Evolutionary conservation across 2,329 filamentous ascomycete species (phyloP).

Genomic region (Stagonosporopsis chrysanthemi): DNA sequence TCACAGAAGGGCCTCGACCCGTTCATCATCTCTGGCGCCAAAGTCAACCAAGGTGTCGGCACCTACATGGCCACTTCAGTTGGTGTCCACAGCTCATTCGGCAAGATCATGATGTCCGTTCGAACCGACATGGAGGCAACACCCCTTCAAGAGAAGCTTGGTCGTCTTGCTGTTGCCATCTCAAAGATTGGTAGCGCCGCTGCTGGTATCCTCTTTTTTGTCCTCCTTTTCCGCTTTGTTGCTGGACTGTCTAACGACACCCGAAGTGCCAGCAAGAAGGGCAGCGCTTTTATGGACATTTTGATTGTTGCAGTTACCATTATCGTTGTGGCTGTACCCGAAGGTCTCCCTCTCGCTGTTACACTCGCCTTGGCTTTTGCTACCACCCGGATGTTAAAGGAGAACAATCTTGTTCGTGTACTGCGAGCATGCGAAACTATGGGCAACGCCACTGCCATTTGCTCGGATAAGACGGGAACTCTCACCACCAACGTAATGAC

Average conservation of each 20-base stretch:
- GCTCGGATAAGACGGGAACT: slow-evolving; percentile 49
- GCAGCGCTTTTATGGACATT: slow-evolving; percentile 50
- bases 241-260: slow-evolving; percentile 39
- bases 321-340: slow-evolving; percentile 53
- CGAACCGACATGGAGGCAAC: slow-evolving; percentile 62
- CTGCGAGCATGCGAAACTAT: slow-evolving; percentile 47
- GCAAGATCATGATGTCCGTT: slow-evolving; percentile 64
- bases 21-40: slow-evolving; percentile 68
- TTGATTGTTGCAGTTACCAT: slow-evolving; percentile 54
- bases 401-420: slow-evolving; percentile 47
- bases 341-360: slow-evolving; percentile 49
- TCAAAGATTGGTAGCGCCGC: slow-evolving; percentile 58
- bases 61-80: slow-evolving; percentile 64
- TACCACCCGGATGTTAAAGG: slow-evolving; percentile 46
- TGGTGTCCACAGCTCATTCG: slow-evolving; percentile 63
- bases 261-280: slow-evolving; percentile 39
- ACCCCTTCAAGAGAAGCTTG: slow-evolving; percentile 63
- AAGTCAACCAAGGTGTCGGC: slow-evolving; percentile 60
- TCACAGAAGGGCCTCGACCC: slow-evolving; percentile 65
- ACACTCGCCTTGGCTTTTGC: slow-evolving; percentile 48
- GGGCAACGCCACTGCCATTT: slow-evolving; percentile 48
- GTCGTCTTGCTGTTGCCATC: slow-evolving; percentile 59
- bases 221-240: slow-evolving; percentile 51
- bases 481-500: slow-evolving; percentile 53
- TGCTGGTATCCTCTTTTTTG: slow-evolving; percentile 48